phyloP scores from a whole-genome alignment of 2,329 filamentous ascomycete genomes.

The Fusarium sp. region DNA sequence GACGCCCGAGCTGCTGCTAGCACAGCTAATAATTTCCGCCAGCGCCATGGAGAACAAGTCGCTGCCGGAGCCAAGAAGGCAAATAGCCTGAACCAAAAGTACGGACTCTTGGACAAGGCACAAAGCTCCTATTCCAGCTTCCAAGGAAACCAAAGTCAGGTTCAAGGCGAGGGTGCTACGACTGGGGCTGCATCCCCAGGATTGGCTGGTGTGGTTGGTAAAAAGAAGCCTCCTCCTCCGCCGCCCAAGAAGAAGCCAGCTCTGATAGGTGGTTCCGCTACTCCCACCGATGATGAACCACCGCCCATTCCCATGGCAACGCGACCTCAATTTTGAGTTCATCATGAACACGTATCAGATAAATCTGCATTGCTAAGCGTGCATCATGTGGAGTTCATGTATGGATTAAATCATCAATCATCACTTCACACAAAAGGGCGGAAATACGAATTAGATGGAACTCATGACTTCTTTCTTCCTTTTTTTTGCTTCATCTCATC shows the following conservation, averaged over 20 bases:
- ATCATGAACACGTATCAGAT: background rate
- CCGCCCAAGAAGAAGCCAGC: constrained; percentile 66
- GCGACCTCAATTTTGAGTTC: constrained; percentile 60
- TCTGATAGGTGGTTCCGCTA: constrained; percentile 46
- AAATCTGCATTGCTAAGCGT: constrained; percentile 31
- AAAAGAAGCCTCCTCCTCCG: constrained; percentile 68
- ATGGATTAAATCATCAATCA: background rate
- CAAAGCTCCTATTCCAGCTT: constrained; percentile 47
- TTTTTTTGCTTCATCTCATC: constrained; percentile 45
- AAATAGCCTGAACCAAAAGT: constrained; percentile 71
- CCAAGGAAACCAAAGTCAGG: constrained; percentile 36
- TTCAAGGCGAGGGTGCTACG: constrained; percentile 25
- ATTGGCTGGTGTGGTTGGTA: constrained; percentile 51
- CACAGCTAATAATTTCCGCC: constrained; percentile 77
- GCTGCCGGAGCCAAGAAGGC: constrained; percentile 70
- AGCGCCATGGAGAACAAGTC: constrained; percentile 77
- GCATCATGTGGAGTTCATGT: constrained; percentile 17
- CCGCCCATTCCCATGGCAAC: constrained; percentile 68
- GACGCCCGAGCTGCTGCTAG: constrained; percentile 70
- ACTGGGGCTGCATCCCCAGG: constrained; percentile 26
- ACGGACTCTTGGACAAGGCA: constrained; percentile 63
- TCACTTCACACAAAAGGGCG: constrained; percentile 10
- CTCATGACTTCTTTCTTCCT: constrained; percentile 41
- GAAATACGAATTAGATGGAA: constrained; percentile 28
- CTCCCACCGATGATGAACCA: constrained; percentile 53